phyloP scores from a whole-genome alignment of 2,329 filamentous ascomycete species.

The Paracorniculantispora psalliotae region DNA sequence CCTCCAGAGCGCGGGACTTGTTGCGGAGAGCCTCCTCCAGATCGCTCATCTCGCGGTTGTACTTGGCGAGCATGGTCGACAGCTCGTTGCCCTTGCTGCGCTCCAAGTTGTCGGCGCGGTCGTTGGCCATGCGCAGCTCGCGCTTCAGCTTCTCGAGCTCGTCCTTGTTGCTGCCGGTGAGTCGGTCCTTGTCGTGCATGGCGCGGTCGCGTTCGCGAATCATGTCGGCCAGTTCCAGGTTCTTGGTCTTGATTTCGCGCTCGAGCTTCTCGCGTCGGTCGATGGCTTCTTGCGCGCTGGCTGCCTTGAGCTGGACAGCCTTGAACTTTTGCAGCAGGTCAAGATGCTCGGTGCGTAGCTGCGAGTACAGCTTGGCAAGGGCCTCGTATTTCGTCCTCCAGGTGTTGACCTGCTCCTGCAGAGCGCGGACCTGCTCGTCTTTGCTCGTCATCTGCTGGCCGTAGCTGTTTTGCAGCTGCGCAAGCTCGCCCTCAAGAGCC shows the following conservation, averaged over 20 bases:
- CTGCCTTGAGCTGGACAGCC: constrained; percentile 89
- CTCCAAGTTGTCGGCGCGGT: constrained; percentile 88
- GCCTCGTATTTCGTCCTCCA: constrained; percentile 98
- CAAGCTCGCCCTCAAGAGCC: constrained; percentile 80
- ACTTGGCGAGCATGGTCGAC: constrained; percentile 88
- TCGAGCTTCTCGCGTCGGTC: constrained; percentile 92
- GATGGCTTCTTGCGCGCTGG: constrained; percentile 94
- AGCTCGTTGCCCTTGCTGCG: constrained; percentile 91
- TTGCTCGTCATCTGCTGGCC: constrained; percentile 82
- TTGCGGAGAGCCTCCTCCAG: constrained; percentile 85
- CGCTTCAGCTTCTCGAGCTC: constrained; percentile 92
- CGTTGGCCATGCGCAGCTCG: constrained; percentile 85
- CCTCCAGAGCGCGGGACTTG: constrained; percentile 84
- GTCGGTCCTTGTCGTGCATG: constrained; percentile 84
- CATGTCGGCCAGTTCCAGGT: constrained; percentile 97
- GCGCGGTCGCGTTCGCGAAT: constrained; percentile 93
- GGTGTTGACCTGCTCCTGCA: constrained; percentile 96
- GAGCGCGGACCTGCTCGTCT: constrained; percentile 86
- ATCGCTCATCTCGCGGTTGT: constrained; percentile 95
- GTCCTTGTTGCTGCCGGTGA: constrained; percentile 82
- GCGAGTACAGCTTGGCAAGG: constrained; percentile 92
- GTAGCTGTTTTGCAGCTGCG: constrained; percentile 75
- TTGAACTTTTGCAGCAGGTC: constrained; percentile 96
- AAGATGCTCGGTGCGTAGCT: constrained; percentile 89
- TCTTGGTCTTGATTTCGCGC: constrained; percentile 98